Evolutionary conservation across 192 early-diverging fungal species (phyloP).

Genomic region (Obelidium mucronatum): DNA sequence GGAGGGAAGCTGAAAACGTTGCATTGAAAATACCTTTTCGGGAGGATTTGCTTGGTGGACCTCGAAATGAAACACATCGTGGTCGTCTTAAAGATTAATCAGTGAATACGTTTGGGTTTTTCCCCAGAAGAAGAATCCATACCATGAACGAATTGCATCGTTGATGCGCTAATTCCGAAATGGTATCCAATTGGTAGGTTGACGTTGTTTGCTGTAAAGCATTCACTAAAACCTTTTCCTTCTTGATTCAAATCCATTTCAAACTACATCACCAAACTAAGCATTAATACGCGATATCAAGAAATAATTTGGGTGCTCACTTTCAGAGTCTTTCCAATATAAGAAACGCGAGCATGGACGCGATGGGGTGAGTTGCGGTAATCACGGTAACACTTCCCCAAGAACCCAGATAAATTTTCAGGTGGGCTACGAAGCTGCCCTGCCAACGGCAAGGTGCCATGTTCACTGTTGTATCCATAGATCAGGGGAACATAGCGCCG

Average conservation of each 20-base stretch:
- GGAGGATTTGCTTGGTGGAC: constrained; percentile 71
- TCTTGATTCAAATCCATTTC: constrained; percentile 59
- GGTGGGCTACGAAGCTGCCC: constrained; percentile 6
- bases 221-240: constrained; percentile 59
- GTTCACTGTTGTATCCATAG: constrained; percentile 70
- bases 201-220: constrained; percentile 59
- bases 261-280: constrained; percentile 18
- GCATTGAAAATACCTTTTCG: constrained; percentile 10
- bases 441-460: constrained; percentile 66
- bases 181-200: constrained; percentile 73
- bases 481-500: constrained; percentile 59
- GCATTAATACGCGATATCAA: background rate
- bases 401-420: background rate
- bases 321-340: constrained; percentile 59
- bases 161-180: constrained; percentile 71
- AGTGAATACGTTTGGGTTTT: too few relatives aligned
- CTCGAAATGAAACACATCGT: constrained; percentile 75
- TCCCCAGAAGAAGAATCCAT: too few relatives aligned
- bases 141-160: constrained; percentile 19
- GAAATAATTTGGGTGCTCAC: too few relatives aligned
- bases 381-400: constrained; percentile 20
- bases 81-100: constrained; percentile 65
- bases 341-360: constrained; percentile 61
- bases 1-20: too few relatives aligned
- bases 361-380: constrained; percentile 57